Percentiles rank a stretch among this genome's conserved stretches.
These are phyloP conservation scores for Rugosomyces carneus DNA, from an alignment of 1,284 basidiomycete genomes.

Conservation along the genomic window DNA sequence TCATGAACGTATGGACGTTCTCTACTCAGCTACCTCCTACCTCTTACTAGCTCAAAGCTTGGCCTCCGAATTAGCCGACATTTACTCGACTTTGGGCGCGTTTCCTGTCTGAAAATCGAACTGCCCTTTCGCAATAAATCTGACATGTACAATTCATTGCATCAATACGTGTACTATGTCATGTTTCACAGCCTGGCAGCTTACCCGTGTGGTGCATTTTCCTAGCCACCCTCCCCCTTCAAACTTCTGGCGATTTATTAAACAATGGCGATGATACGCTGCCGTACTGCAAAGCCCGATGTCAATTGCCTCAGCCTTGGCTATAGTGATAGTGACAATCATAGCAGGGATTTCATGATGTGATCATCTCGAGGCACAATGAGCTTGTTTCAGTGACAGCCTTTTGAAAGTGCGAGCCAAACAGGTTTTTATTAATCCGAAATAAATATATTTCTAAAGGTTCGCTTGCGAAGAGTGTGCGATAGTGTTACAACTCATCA, in stretches of 20 bases:
- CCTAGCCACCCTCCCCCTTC: neutral
- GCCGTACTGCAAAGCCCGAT: no score
- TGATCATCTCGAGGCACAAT: no score
- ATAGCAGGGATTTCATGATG: no score
- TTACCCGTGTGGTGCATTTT: neutral
- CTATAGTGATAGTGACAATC: no score
- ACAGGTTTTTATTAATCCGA: no score
- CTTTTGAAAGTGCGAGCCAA: no score
- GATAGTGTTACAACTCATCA: conserved; percentile 45
- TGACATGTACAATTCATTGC: neutral
- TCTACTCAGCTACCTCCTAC: neutral
- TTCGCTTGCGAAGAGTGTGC: neutral
- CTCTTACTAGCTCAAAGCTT: neutral
- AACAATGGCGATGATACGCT: no score
- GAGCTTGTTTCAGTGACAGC: no score
- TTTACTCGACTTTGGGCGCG: neutral
- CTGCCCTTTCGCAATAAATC: neutral
- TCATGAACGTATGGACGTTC: no score
- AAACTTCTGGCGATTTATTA: no score
- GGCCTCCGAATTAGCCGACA: neutral
- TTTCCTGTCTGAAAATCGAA: neutral
- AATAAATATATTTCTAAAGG: conserved; percentile 9
- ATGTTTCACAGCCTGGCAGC: conserved; percentile 1
- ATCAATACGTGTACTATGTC: conserved; percentile 4
- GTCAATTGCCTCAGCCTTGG: no score